Evolutionary conservation across 2,329 filamentous ascomycete species (phyloP), one percentile per base, ranked within the genome.

Genomic region (Diaporthe citrichinensis): DNA sequence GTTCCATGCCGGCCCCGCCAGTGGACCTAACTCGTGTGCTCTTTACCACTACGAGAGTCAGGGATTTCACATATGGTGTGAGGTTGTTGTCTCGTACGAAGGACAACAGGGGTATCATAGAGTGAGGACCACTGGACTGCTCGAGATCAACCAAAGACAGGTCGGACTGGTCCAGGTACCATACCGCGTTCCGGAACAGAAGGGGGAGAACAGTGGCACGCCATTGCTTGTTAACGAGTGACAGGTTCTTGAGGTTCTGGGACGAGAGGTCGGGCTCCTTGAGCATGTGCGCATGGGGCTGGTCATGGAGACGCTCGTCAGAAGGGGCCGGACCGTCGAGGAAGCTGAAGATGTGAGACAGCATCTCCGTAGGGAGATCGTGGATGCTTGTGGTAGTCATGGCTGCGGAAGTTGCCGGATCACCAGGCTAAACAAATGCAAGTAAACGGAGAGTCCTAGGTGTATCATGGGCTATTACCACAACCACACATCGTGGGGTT

Each of bases 341-440:
- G 79, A 87, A 88, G n/a, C 82, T 83, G 78, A 94, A 86, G 78
- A 94, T 88, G 4, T 89, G 85, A 71, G 88, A 81, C 31, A 93
- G 83, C 61, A 94, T 83, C 83, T 94, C 92, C 77, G 89, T 90
- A 2, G 92, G 92, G 28, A 94, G 86, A 36, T 79, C 72, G 36
- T 83, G 77, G 79, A 85, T 68, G 34, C n/a, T 68, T 34, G 23
- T 25, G 9, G 71, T 31, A n/a, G 39, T 23, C 36, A 46, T 58
- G 39, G 41, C 51, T 17, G 46, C 58, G 72, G 62, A 20, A n/a
- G 31, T 10, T 39, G 58, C 65, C 62, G 36, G 44, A 23, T 4
- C 5, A 4, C 14, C 39, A 25, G 10, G 36, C 25, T 65, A 23
- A 39, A 55, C 72, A 44, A 20, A 65, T 69, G 34, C 49, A 69